Conservation (phyloP, 331 rosid species). For the Rhamnella rubrinervis region DNA sequence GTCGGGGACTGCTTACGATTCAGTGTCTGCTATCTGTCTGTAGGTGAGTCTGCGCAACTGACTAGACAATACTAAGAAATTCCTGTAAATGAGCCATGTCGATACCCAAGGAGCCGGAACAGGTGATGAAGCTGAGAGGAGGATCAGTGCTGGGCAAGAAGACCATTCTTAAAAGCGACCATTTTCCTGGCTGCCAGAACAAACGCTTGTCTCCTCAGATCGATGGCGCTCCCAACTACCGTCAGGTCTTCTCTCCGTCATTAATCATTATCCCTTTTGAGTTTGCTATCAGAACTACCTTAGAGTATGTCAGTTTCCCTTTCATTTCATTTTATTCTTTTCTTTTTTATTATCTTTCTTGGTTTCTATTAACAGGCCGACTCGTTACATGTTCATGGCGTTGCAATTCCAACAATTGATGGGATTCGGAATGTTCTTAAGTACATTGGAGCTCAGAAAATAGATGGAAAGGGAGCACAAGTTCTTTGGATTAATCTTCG, state of each 20-base stretch:
- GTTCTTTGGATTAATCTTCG: conserved; percentile 92
- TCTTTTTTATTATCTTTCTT: not conserved
- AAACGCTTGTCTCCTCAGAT: conserved; percentile 82
- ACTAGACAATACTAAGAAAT: too few species aligned
- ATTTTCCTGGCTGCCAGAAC: conserved; percentile 95
- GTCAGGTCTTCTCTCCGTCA: conserved; percentile 44
- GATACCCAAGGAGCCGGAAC: conserved; percentile 63
- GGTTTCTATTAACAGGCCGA: conserved; percentile 44
- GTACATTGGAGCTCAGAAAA: conserved; percentile 59
- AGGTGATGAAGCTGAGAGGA: conserved; percentile 78
- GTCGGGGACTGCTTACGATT: too few species aligned
- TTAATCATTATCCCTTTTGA: not conserved
- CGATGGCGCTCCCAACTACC: conserved; percentile 97
- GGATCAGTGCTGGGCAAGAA: conserved; percentile 87
- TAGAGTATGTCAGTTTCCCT: not conserved
- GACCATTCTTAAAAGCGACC: conserved; percentile 93
- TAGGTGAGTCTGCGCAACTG: too few species aligned
- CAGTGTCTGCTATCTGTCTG: too few species aligned
- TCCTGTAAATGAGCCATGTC: conserved; percentile 40
- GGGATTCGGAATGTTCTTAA: conserved; percentile 84
- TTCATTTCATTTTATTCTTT: not conserved
- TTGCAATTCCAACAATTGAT: conserved; percentile 74
- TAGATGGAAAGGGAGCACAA: conserved; percentile 37
- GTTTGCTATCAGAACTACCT: not conserved
- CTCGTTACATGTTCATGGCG: conserved; percentile 80